Conservation (phyloP, 345 rosid genomes). For the Excoecaria cochinchinensis region DNA sequence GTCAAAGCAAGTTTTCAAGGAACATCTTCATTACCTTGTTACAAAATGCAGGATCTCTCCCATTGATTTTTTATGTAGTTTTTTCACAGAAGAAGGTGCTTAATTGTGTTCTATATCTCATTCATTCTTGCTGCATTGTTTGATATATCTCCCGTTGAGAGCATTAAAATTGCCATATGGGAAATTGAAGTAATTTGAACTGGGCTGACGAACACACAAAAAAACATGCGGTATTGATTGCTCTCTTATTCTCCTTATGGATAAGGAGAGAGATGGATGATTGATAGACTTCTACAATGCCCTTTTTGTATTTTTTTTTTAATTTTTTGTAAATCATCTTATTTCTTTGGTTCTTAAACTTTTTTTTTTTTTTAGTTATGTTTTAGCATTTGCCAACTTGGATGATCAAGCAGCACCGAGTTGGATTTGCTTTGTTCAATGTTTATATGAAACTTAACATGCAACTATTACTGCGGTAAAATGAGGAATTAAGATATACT, state of each 20-base stretch:
- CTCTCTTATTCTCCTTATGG: not conserved
- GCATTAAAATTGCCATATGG: not conserved
- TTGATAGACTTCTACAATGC: not conserved
- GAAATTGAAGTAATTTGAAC: not conserved
- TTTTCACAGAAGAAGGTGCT: constrained; percentile 72
- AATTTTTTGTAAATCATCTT: too few relatives aligned
- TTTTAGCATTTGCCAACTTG: too few relatives aligned
- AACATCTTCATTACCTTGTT: constrained; percentile 57
- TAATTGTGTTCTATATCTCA: not conserved
- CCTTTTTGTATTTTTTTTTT: too few relatives aligned
- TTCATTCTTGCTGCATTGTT: not conserved
- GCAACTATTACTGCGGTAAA: not conserved
- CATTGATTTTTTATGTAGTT: constrained; percentile 50
- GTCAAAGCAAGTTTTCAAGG: constrained; percentile 53
- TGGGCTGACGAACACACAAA: not conserved
- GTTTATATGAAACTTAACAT: not conserved
- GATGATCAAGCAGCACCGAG: too few relatives aligned
- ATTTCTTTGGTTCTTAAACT: too few relatives aligned
- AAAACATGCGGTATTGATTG: not conserved
- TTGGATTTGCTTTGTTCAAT: not conserved
- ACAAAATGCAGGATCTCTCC: constrained; percentile 67
- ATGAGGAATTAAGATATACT: not conserved
- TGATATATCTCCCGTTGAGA: not conserved
- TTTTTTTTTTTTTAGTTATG: too few relatives aligned
- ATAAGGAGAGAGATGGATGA: not conserved